phyloP scores from a whole-genome alignment of 176 grass and related monocot genomes.

The Phoenix dactylifera region DNA sequence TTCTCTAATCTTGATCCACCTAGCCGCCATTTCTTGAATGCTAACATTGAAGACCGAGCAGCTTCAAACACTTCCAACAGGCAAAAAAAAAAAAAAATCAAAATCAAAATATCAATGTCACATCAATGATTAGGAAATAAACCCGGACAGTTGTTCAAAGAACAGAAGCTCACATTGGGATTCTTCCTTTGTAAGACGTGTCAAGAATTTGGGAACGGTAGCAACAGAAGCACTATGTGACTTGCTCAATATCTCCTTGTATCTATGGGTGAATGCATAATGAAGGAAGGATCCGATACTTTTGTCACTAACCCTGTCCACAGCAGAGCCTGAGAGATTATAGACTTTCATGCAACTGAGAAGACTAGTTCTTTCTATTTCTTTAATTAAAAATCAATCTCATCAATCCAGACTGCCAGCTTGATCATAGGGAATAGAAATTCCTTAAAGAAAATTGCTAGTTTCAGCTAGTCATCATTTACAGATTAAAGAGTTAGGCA shows the following conservation, averaged over 20 bases:
- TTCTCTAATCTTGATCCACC: constrained; percentile 63
- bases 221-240: constrained; percentile 52
- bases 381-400: no score
- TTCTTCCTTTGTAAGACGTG: constrained; percentile 84
- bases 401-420: no score
- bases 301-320: constrained; percentile 65
- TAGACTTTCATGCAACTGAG: not conserved
- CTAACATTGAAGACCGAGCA: constrained; percentile 61
- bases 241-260: constrained; percentile 92
- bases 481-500: no score
- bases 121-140: not conserved
- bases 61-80: constrained; percentile 50
- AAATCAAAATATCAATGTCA: not conserved
- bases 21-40: constrained; percentile 70
- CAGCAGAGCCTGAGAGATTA: not conserved
- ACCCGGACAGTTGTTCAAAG: not conserved
- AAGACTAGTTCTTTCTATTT: no score
- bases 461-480: no score
- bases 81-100: not conserved
- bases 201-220: constrained; percentile 50
- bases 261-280: constrained; percentile 65
- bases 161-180: constrained; percentile 29
- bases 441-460: no score
- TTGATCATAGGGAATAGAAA: no score
- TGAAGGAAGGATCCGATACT: constrained; percentile 63